Base-by-base conservation (phyloP, 257 asterid genomes). In the Nicotiana attenuata region DNA sequence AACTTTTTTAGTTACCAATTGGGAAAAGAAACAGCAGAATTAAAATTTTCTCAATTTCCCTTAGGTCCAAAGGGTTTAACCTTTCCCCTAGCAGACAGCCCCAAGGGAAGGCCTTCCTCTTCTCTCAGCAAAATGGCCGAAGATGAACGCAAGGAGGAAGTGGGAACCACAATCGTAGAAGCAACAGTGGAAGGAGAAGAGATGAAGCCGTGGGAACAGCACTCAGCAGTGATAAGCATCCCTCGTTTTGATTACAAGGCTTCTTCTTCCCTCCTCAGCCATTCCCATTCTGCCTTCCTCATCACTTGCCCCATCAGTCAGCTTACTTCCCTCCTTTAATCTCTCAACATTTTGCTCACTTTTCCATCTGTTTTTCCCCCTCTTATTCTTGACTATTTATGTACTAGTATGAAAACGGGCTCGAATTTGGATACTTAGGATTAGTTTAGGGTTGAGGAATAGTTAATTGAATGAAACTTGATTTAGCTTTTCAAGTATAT, bases 181-280 rank as follows among this genome's bases (percentile, higher is more conserved):
- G 38, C n/a, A 41, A 55, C 14, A 57, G 31, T 22, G 4, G n/a
- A 35, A 33, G n/a, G 77, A 38, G 82, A 85, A 76, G 87, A 82
- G 53, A 87, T 89, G 91, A 87, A 89, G 80, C 91, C 91, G 77
- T 89, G 91, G 91, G 91, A 89, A 75, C 91, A 89, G 78, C 91
- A 89, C 65, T 85, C 90, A 8, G 84, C 88, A n/a, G 90, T 89
- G 47, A 89, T 89, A 26, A 85, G 88, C 88, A 82, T 89, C 67
- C 90, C 90, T 77, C 89, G 90, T 11, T 89, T 69, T 68, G 88
- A 89, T 84, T 89, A 89, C 87, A 85, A 80, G 13, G 90, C 91
- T 55, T 83, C 90, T 10, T 83, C 89, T 85, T 81, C 88, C 26
- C 33, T 29, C 4, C 33, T 29, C 33, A 29, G 33, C 33, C 33